These are phyloP conservation scores for Suhomyces maxii DNA, from an alignment of 1,139 yeast species.

Conservation along the genomic window DNA sequence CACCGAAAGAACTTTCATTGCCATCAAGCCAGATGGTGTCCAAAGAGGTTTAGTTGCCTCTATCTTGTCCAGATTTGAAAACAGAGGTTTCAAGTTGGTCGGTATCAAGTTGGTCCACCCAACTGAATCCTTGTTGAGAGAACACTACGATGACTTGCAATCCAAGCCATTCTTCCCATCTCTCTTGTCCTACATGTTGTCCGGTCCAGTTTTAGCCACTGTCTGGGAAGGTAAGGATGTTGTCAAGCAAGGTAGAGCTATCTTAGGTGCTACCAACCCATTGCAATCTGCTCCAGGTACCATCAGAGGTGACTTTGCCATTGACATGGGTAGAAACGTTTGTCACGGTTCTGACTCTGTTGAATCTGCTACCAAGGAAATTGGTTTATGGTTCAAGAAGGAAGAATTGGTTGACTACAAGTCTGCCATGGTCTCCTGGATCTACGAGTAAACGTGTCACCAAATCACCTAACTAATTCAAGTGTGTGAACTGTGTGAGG, in stretches of 20 bases:
- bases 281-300: slow-evolving; percentile 97
- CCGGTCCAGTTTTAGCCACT: slow-evolving; percentile 98
- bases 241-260: slow-evolving; percentile 97
- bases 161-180: slow-evolving; percentile 97
- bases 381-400: slow-evolving; percentile 95
- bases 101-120: slow-evolving; percentile 92
- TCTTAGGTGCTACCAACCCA: slow-evolving; percentile 99
- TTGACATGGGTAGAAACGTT: slow-evolving; percentile 99
- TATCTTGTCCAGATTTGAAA: slow-evolving; percentile 91
- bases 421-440: slow-evolving; percentile 81
- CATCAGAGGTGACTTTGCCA: slow-evolving; percentile 96
- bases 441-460: slow-evolving; percentile 72
- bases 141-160: slow-evolving; percentile 95
- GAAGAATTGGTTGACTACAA: slow-evolving; percentile 95
- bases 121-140: slow-evolving; percentile 81
- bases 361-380: slow-evolving; percentile 96
- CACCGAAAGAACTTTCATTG: slow-evolving; percentile 94
- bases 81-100: slow-evolving; percentile 96
- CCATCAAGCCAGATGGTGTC: slow-evolving; percentile 99
- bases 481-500: too few species aligned
- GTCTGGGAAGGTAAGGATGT: slow-evolving; percentile 99
- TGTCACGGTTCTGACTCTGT: slow-evolving; percentile 99
- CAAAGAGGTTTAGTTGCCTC: slow-evolving; percentile 95
- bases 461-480: too few species aligned
- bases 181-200: slow-evolving; percentile 91